These are phyloP conservation scores for Agaricus blazei DNA, from an alignment of 768 basidiomycete genomes.

Conservation along the genomic window DNA sequence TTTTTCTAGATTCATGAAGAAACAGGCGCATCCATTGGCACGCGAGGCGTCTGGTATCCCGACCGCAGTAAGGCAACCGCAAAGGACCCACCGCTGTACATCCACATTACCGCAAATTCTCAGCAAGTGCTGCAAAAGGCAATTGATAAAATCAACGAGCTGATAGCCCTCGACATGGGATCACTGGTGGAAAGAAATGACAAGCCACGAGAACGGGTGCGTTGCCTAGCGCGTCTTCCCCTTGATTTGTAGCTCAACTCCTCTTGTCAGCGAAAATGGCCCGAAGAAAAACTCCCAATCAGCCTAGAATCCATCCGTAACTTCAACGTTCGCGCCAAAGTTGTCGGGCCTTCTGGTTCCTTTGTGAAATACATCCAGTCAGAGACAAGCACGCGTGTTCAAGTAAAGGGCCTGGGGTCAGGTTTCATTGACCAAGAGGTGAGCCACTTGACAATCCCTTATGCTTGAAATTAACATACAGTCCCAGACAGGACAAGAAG, in stretches of 20 bases:
- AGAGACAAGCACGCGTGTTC: conserved; percentile 93
- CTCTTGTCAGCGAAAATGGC: conserved; percentile 81
- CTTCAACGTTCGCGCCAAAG: conserved; percentile 97
- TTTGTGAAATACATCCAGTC: conserved; percentile 99
- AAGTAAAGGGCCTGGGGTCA: conserved; percentile 93
- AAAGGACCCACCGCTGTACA: conserved; percentile 88
- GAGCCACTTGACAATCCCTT: background rate
- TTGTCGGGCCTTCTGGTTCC: conserved; percentile 91
- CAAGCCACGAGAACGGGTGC: conserved; percentile 60
- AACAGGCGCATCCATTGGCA: conserved; percentile 88
- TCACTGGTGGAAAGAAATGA: conserved; percentile 77
- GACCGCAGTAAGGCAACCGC: conserved; percentile 88
- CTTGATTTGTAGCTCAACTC: background rate
- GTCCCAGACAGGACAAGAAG: conserved; percentile 70
- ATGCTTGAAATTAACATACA: background rate
- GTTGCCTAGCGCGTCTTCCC: conserved; percentile 1
- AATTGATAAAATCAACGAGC: conserved; percentile 67
- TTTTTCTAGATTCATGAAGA: conserved; percentile 74
- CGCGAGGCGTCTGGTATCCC: conserved; percentile 95
- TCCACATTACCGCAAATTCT: conserved; percentile 82
- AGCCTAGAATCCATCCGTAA: conserved; percentile 88
- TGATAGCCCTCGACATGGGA: conserved; percentile 71
- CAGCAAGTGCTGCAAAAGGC: conserved; percentile 63
- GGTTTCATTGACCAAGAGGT: conserved; percentile 76
- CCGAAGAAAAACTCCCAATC: conserved; percentile 91